Conservation (phyloP, 202 grass and related monocot species). For the Carex arenaria region DNA sequence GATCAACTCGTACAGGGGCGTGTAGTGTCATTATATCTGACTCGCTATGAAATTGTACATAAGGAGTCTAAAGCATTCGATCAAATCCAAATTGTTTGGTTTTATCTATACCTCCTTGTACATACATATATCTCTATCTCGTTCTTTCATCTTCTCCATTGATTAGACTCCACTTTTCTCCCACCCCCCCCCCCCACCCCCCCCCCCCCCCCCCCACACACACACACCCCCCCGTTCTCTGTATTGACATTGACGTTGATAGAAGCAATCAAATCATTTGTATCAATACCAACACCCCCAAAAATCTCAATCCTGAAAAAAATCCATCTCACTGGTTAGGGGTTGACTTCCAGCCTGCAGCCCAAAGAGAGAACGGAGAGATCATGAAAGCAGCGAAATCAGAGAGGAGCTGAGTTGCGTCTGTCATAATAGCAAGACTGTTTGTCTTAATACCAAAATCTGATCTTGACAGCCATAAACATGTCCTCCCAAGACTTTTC, state of each 20-base stretch:
- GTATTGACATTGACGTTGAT: too few relatives aligned
- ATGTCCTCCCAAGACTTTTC: neutral
- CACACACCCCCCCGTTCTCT: too few relatives aligned
- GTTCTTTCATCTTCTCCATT: neutral
- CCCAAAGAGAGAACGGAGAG: constrained; percentile 88
- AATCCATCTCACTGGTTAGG: constrained; percentile 70
- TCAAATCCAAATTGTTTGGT: neutral
- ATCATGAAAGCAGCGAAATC: constrained; percentile 97
- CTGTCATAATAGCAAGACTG: constrained; percentile 92
- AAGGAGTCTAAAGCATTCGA: neutral
- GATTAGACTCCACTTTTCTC: too few relatives aligned
- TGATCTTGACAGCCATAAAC: constrained; percentile 86
- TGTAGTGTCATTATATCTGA: neutral
- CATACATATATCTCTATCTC: neutral
- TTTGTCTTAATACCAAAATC: constrained; percentile 85
- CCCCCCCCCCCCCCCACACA: too few relatives aligned
- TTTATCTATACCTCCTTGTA: neutral
- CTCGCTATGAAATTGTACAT: neutral
- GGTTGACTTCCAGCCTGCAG: constrained; percentile 65
- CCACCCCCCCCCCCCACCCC: too few relatives aligned
- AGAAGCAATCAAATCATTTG: constrained; percentile 84
- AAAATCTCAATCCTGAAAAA: constrained; percentile 79
- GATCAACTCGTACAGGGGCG: neutral
- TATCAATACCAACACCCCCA: constrained; percentile 87
- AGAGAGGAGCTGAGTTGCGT: constrained; percentile 90